Evolutionary conservation across 1,139 yeast genomes (phyloP), one percentile per base, ranked within the genome.

Genomic region (Scheffersomyces segobiensis): DNA sequence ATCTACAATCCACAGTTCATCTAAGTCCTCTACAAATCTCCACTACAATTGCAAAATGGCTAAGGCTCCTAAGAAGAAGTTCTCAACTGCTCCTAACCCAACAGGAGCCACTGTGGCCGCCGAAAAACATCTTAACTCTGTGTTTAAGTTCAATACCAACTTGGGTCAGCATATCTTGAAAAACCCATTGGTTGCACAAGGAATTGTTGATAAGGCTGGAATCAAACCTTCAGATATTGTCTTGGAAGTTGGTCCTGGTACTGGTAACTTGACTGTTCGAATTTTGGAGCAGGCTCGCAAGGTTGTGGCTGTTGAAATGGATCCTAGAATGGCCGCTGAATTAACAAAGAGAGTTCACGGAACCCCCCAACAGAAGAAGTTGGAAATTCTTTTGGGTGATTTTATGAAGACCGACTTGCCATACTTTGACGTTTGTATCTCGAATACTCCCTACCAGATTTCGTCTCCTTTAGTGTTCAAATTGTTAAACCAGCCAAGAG

Each of bases 271-370:
- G 75, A 96, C 99, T 0, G 97, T 95, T 49, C 83, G 96, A 62
- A 96, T 95, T 54, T 76, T 95, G 56, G 98, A 95, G 67, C 90
- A 93, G 71, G 98, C 98, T 0, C 83, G 92, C 57, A 91, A 89
- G 67, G 98, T 95, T 18, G 85, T 91, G 56, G 99, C 99, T 0
- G 96, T 91, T 56, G 99, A 95, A 78, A 93, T 93, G 95, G 99
- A 95, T 76, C 98, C 99, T 24, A 83, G 98, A 77, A 95, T 95
- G 99, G 99, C 98, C 3, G 98, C 98, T 0, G 99, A 95, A 74
- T 82, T 95, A 69, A 92, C 98, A 21, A 95, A 95, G 73, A 89
- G 99, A 80, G 98, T 96, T 26, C 98, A 93, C 69, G 98, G 98
- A 17, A 93, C 96, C 42, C 96, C 98, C 2, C 89, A 85, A 59